Base-by-base conservation (phyloP, 192 early-diverging fungal species). In the Umbelopsis vinacea region DNA sequence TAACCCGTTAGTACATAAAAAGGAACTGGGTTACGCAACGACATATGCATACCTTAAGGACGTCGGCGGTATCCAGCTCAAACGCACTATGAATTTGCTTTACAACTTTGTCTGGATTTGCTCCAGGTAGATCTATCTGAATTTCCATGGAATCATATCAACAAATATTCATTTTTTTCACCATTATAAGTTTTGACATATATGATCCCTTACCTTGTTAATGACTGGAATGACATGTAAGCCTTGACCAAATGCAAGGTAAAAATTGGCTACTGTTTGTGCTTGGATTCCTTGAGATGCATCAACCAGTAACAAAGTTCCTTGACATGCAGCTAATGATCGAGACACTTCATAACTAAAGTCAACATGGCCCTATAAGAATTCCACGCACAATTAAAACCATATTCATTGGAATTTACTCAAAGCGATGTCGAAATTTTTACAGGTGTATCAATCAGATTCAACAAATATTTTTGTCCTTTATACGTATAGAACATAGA, bases 251-350 rank as follows among this genome's bases (percentile, higher is more conserved):
- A 94, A 96, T 10, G 97, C 97, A 52, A 98, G 76, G 72, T 90
- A 96, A 79, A 96, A 99, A 82, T 97, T 99, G 23, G 97, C 96
- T 14, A 98, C 95, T 4, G 97, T 99, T 79, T 99, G 97, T 1
- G 97, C 97, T 78, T 99, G 96, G 35, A 99, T 93, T 17, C 97
- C 97, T 79, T 99, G 95, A 21, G 90, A 86, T 1, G 96, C 94
- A 75, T 99, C 97, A 0, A 99, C 95, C 22, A 99, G 84, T 21
- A 99, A 78, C 15, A 99, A 77, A 1, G 94, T 91, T 17, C 96
- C 96, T 76, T 98, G 96, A 79, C 96, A 97, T 4, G 97, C 97
- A 0, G 95, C 92, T 40, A 98, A 78, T 24, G 94, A 95, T 7
- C 97, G 86, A 15, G 94, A 96, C 15, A 98, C 97, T 81, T 98